phyloP scores from a whole-genome alignment of 2,329 filamentous ascomycete species.

The Cladophialophora chaetospira region DNA sequence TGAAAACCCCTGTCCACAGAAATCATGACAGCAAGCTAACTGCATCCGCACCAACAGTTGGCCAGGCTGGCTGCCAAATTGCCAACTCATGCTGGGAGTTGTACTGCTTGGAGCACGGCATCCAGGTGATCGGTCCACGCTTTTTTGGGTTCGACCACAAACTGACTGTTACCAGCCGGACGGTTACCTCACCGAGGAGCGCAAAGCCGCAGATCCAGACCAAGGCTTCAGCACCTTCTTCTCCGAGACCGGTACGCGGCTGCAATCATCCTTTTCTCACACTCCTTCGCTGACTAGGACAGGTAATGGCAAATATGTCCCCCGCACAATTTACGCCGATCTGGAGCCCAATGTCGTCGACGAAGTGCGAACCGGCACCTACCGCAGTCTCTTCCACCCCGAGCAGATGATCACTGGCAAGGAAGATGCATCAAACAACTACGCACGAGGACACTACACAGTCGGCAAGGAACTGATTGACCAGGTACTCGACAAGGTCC shows the following conservation, averaged over 20 bases:
- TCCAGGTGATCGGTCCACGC: conserved; percentile 70
- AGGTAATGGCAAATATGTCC: conserved; percentile 99
- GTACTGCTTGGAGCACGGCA: conserved; percentile 99
- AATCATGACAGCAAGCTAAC: conserved; percentile 52
- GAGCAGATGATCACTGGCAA: conserved; percentile 99
- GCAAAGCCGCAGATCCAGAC: conserved; percentile 88
- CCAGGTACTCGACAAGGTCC: conserved; percentile 95
- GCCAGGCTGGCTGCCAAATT: conserved; percentile 99
- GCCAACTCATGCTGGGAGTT: conserved; percentile 99
- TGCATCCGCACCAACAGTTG: conserved; percentile 68
- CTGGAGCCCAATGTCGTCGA: conserved; percentile 99
- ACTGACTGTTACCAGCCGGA: conserved; percentile 69
- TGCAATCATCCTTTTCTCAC: conserved; percentile 2
- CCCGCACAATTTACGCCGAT: conserved; percentile 98
- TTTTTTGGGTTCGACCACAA: conserved; percentile 23
- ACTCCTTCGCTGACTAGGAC: conserved; percentile 12
- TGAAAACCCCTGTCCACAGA: conserved; percentile 22
- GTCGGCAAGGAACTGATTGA: conserved; percentile 99
- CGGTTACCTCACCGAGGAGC: conserved; percentile 97
- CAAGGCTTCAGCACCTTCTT: conserved; percentile 99
- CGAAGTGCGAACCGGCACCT: conserved; percentile 95
- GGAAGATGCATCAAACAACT: conserved; percentile 99
- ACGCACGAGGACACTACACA: conserved; percentile 98
- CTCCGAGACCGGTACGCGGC: conserved; percentile 87
- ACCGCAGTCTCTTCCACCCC: conserved; percentile 96